Evolutionary conservation across 257 asterid genomes (phyloP).

Genomic region (Primulina huaijiensis): DNA sequence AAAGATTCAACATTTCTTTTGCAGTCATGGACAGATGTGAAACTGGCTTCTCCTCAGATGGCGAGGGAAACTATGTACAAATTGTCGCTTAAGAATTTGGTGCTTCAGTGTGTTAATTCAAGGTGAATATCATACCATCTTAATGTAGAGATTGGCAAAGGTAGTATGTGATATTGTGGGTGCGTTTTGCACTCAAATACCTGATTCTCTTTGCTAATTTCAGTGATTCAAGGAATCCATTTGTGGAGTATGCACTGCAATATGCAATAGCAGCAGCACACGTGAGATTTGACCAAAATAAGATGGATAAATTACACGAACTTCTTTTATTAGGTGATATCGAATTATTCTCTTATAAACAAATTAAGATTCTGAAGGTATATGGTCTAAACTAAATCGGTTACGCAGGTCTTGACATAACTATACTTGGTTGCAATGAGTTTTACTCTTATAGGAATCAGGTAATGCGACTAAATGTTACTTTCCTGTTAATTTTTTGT

Average conservation of each 20-base stretch:
- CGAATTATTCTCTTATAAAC: conserved; percentile 22
- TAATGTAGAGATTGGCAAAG: neutral
- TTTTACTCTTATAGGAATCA: conserved; percentile 91
- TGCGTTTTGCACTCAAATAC: conserved; percentile 16
- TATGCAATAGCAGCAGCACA: conserved; percentile 82
- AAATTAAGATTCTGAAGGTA: conserved; percentile 19
- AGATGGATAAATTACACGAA: conserved; percentile 60
- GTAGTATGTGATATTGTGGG: neutral
- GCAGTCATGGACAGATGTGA: conserved; percentile 85
- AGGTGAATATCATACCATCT: conserved; percentile 40
- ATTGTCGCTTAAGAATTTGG: conserved; percentile 60
- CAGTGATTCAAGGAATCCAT: conserved; percentile 88
- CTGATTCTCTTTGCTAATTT: conserved; percentile 31
- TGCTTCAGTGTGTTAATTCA: conserved; percentile 56
- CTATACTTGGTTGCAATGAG: conserved; percentile 88
- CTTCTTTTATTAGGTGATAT: conserved; percentile 75
- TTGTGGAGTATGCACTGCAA: conserved; percentile 85
- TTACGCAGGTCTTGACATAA: conserved; percentile 85
- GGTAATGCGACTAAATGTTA: conserved; percentile 40
- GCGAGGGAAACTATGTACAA: conserved; percentile 79
- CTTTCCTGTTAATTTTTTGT: conserved; percentile 17
- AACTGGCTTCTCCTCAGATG: conserved; percentile 96
- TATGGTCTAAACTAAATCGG: conserved; percentile 40
- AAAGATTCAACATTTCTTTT: conserved; percentile 18
- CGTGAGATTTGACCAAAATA: conserved; percentile 53